Percentiles rank a stretch among this genome's conserved stretches.
phyloP scores from a whole-genome alignment of 2,329 filamentous ascomycete species.

The Cercospora nicotianae region DNA sequence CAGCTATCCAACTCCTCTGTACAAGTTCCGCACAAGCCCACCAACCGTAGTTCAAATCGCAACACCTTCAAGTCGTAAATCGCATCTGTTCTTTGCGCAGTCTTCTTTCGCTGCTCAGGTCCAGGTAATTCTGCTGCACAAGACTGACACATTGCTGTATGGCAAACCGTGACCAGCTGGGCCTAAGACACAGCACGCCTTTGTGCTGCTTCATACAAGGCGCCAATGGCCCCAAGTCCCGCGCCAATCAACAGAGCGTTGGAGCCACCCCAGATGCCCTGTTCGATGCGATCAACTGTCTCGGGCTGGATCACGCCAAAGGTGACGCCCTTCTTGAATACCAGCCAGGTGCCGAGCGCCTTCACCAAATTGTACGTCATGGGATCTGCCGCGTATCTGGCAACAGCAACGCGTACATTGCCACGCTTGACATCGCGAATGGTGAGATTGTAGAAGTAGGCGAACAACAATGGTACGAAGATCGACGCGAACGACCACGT shows the following conservation, averaged over 20 bases:
- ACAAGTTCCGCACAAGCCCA: neutral
- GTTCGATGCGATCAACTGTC: conserved; percentile 63
- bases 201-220: conserved; percentile 75
- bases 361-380: conserved; percentile 88
- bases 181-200: conserved; percentile 40
- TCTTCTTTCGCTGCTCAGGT: neutral
- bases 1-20: neutral
- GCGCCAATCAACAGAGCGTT: conserved; percentile 68
- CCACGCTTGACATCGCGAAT: conserved; percentile 53
- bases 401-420: conserved; percentile 35
- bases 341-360: conserved; percentile 75
- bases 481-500: conserved; percentile 73
- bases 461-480: conserved; percentile 67
- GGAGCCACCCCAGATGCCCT: conserved; percentile 69
- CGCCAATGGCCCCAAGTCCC: conserved; percentile 66
- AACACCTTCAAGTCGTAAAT: neutral
- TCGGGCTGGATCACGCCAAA: conserved; percentile 61
- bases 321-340: conserved; percentile 70
- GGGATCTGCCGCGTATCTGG: conserved; percentile 71
- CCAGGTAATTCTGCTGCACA: neutral
- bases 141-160: neutral
- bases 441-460: conserved; percentile 90
- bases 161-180: neutral
- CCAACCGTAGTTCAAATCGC: neutral
- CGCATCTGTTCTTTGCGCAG: neutral